phyloP scores from a whole-genome alignment of 768 basidiomycete genomes.

The Lactarius pseudohatsudake region DNA sequence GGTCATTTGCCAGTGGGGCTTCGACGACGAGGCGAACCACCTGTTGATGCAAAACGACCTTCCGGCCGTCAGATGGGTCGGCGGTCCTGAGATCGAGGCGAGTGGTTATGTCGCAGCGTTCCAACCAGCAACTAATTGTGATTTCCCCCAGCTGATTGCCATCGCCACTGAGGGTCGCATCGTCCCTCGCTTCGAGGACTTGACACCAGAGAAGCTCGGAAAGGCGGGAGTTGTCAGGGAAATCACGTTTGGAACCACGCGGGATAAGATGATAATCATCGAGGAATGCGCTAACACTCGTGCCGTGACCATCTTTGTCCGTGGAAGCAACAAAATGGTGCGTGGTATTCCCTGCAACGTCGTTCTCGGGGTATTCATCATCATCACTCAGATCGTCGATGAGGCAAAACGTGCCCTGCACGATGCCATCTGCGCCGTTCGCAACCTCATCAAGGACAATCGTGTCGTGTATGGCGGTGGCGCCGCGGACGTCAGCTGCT shows the following conservation, averaged over 20 bases:
- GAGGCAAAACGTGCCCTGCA: constrained; percentile 98
- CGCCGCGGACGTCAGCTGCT: constrained; percentile 94
- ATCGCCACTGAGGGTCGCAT: constrained; percentile 98
- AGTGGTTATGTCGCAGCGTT: constrained; percentile 10
- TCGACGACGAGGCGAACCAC: constrained; percentile 99
- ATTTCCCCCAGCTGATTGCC: constrained; percentile 73
- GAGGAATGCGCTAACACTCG: constrained; percentile 97
- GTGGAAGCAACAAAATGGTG: constrained; percentile 99
- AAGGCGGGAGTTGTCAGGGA: constrained; percentile 93
- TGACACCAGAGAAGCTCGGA: constrained; percentile 87
- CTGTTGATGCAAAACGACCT: constrained; percentile 96
- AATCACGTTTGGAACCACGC: constrained; percentile 93
- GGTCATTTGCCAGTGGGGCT: constrained; percentile 99
- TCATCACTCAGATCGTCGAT: constrained; percentile 79
- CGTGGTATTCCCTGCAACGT: constrained; percentile 11
- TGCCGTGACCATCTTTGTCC: constrained; percentile 95
- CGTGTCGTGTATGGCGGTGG: constrained; percentile 98
- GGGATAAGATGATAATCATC: constrained; percentile 99
- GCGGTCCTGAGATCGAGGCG: constrained; percentile 98
- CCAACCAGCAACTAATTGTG: background rate
- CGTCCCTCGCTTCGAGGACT: constrained; percentile 96
- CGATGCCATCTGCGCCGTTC: constrained; percentile 95
- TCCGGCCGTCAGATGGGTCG: constrained; percentile 98
- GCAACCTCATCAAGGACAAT: constrained; percentile 93
- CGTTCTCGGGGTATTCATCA: background rate